Percentiles rank a stretch among this genome's conserved stretches.
Evolutionary conservation across 2,329 filamentous ascomycete species (phyloP).

Genomic region (Alternaria longipes): DNA sequence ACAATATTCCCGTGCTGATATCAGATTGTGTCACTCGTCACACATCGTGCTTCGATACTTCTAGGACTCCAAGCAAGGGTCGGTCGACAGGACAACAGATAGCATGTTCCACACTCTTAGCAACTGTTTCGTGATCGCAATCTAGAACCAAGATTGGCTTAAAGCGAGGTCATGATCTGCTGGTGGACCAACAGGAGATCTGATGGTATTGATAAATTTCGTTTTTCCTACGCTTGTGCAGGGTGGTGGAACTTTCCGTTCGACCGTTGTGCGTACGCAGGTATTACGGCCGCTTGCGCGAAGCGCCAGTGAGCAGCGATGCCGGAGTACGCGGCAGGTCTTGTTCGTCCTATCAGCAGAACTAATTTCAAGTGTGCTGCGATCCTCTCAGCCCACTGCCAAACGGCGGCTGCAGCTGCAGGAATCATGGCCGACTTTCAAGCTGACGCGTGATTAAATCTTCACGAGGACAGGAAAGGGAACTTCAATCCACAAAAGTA

Average conservation of each 20-base stretch:
- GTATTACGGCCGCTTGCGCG: neutral
- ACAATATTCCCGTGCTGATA: neutral
- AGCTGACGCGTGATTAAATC: neutral
- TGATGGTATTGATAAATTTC: neutral
- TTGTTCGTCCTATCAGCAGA: neutral
- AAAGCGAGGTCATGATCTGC: neutral
- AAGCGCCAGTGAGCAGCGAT: constrained; percentile 2
- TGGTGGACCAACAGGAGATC: neutral
- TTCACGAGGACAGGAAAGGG: neutral
- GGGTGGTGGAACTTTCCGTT: neutral
- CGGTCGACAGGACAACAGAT: neutral
- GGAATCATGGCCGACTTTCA: constrained; percentile 26
- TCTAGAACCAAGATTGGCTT: neutral
- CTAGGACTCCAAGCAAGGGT: neutral
- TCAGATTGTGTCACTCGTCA: neutral
- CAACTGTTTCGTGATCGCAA: neutral
- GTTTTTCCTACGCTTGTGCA: neutral
- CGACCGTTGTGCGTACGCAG: neutral
- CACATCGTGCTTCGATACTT: neutral
- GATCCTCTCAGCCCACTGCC: constrained; percentile 18
- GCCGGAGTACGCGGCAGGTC: constrained; percentile 2
- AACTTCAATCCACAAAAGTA: neutral
- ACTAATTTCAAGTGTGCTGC: constrained; percentile 12
- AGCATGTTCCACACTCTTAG: neutral
- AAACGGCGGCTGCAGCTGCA: constrained; percentile 34